A percentile compares a stretch with the other conserved stretches of the same genome.
phyloP scores from a whole-genome alignment of 768 basidiomycete genomes.

The Lentinula sp. region DNA sequence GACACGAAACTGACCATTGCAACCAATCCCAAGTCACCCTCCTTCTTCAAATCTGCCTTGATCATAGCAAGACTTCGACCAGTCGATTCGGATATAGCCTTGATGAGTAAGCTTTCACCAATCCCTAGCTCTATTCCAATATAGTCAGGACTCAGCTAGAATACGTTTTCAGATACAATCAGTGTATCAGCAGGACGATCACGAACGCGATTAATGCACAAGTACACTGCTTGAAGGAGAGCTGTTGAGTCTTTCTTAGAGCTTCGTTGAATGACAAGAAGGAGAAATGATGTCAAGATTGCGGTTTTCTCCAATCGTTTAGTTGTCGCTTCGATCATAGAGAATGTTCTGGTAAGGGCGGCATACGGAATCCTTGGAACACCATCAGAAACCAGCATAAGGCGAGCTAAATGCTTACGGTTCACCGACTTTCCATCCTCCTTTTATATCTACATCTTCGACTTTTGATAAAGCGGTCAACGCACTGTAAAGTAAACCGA shows the following conservation, averaged over 20 bases:
- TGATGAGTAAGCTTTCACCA: slow-evolving; percentile 89
- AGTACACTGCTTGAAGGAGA: slow-evolving; percentile 84
- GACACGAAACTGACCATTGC: slow-evolving; percentile 65
- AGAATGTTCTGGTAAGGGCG: slow-evolving; percentile 83
- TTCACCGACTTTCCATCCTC: slow-evolving; percentile 80
- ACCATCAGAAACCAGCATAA: background rate
- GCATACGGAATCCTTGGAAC: slow-evolving; percentile 82
- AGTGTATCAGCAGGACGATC: background rate
- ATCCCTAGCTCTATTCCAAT: slow-evolving; percentile 93
- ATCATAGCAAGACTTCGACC: slow-evolving; percentile 80
- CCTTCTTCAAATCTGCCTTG: slow-evolving; percentile 89
- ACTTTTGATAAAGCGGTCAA: slow-evolving; percentile 57
- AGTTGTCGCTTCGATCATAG: slow-evolving; percentile 88
- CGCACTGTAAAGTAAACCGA: slow-evolving; percentile 36
- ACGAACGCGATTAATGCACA: slow-evolving; percentile 92
- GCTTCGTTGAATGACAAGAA: slow-evolving; percentile 86
- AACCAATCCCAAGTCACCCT: slow-evolving; percentile 92
- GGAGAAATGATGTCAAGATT: slow-evolving; percentile 80
- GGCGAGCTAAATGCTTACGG: slow-evolving; percentile 48
- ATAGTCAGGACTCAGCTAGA: slow-evolving; percentile 90
- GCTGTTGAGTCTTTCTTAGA: slow-evolving; percentile 67
- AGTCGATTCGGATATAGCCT: slow-evolving; percentile 92
- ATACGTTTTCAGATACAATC: background rate
- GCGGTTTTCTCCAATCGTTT: slow-evolving; percentile 92
- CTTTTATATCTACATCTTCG: slow-evolving; percentile 68